These are phyloP conservation scores for Talaromyces adpressus DNA, from an alignment of 495 filamentous ascomycete species.

Conservation along the genomic window DNA sequence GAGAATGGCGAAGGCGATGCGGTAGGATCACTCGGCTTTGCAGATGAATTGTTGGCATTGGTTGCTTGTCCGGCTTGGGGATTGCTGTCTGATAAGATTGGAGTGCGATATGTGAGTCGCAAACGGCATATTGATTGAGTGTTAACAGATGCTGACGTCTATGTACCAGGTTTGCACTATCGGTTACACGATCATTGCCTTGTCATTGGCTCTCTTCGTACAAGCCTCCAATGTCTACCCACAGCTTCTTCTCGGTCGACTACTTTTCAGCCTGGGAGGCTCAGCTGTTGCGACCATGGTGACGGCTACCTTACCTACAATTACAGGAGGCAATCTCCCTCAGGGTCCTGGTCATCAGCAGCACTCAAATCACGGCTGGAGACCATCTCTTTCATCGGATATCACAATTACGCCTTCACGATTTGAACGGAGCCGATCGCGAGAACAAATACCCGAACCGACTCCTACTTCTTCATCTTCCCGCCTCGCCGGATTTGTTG, in stretches of 20 bases:
- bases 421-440: constrained; percentile 18
- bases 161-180: constrained; percentile 57
- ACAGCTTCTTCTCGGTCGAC: constrained; percentile 74
- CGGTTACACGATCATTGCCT: constrained; percentile 73
- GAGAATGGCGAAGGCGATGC: constrained; percentile 74
- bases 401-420: constrained; percentile 55
- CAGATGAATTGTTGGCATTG: constrained; percentile 86
- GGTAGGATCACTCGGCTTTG: constrained; percentile 91
- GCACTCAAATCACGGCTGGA: constrained; percentile 14
- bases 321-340: constrained; percentile 47
- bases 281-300: constrained; percentile 97
- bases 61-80: constrained; percentile 91
- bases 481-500: constrained; percentile 80
- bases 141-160: neutral
- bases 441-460: constrained; percentile 9
- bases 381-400: constrained; percentile 52
- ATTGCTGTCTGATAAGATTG: constrained; percentile 78
- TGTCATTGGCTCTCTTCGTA: constrained; percentile 73
- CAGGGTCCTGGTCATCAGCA: neutral
- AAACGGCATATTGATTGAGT: neutral
- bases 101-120: constrained; percentile 58
- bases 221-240: constrained; percentile 85
- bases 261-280: constrained; percentile 85
- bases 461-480: constrained; percentile 36
- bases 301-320: constrained; percentile 83